Base-by-base conservation (phyloP, 2,329 filamentous ascomycete species). In the Exophiala aquamarina region DNA sequence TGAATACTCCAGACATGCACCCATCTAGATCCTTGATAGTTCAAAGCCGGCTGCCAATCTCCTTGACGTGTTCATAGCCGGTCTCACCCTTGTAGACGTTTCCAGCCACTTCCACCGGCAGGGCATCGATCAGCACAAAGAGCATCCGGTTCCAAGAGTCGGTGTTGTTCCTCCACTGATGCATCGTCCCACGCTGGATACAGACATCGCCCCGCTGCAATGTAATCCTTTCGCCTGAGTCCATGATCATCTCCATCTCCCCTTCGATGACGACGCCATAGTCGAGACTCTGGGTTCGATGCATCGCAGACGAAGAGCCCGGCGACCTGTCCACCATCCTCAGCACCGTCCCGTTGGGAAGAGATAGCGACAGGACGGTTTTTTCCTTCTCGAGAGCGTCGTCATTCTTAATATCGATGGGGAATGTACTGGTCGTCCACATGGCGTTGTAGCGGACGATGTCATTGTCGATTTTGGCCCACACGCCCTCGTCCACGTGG, bases 241-340 rank as follows among this genome's bases (percentile, higher is more conserved):
- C 77, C 4, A 81, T 61, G 2, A 71, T 46, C 59, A 79, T 65
- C 49, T 77, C 73, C 19, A 81, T 56, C 55, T 71, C 66, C 1
- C 78, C 78, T 51, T 80, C 76, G 4, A 81, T 55, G 2, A 80
- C 69, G 37, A 79, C 66, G 1, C 75, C 77, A 50, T 75, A 79
- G 55, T 81, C 77, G 3, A 81, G 61, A 20, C 68, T 74, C 52
- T 74, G 67, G 1, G 76, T 79, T 14, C 77, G 70, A 52, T 81
- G 78, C 67, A 78, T 74, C 13, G 70, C 59, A 11, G 66, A 66
- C 13, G 59, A 58, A 20, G 67, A 65, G 3, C 60, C 62, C 1
- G 74, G 74, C 0, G 63, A 62, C 52, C 77, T 73, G 53, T 77
- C 74, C 20, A 77, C 73, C 19, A 47, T 41, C 23, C 44, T 17